Base-by-base conservation (phyloP, 2,329 filamentous ascomycete genomes). In the Colletotrichum sp. region DNA sequence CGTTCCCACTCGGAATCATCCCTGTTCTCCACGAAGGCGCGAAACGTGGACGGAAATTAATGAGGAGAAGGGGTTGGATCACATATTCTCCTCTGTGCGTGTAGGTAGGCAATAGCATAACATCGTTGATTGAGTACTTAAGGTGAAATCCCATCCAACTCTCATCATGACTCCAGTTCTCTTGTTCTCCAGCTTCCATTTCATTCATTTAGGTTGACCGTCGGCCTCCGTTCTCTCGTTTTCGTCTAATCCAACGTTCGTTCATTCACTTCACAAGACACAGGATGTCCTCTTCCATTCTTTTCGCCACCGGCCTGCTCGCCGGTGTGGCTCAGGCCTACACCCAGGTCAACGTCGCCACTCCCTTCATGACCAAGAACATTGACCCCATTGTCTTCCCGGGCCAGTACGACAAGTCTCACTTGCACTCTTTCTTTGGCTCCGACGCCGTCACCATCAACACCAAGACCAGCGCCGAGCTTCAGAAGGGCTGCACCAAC, bases 401-500 rank as follows among this genome's bases (percentile, higher is more conserved):
- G 1, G 81, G 83, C 12, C 66, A 80, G 72, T 80, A 84, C 63
- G 63, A 61, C 67, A 81, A 80, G 78, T 82, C 82, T 16, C 83
- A 84, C 60, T 48, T 84, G 72, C 83, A 84, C 78, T 82, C 82
- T 12, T 84, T 83, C 78, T 85, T 85, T 74, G 83, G 83, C 55
- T 84, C 82, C 65, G 83, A 84, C 63, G 80, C 78, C 39, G 77
- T 83, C 26, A 85, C 81, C 2, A 76, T 80, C 75, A 77, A 80
- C 76, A 82, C 82, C 21, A 81, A 79, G 34, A 81, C 81, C 8
- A 82, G 80, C 28, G 80, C 81, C n/a, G 80, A 83, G 71, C 82
- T 89, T 2, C 86, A 87, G 55, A 78, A 80, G 13, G 87, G 87
- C 15, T 89, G 87, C 82, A 85, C 86, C 30, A 86, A 83, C 21